Conservation (phyloP, 2,329 filamentous ascomycete species). For the Talaromyces sp. region DNA sequence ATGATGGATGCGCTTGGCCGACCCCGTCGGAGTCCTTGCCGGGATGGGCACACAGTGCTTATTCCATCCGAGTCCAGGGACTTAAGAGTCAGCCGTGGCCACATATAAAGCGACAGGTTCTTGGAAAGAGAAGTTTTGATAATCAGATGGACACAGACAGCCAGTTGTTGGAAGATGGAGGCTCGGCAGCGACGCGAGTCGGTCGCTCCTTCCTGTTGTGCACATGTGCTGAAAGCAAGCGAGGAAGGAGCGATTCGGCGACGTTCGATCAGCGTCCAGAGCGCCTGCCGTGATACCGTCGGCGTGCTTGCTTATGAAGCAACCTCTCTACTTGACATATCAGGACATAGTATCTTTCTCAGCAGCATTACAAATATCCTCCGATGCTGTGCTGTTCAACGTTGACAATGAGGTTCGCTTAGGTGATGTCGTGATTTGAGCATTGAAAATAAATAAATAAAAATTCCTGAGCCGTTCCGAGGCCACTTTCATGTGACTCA, state of each 20-base stretch:
- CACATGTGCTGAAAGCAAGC: background rate
- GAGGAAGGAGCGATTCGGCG: slow-evolving; percentile 8
- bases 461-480: background rate
- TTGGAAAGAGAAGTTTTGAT: background rate
- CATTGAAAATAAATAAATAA: background rate
- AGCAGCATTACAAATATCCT: background rate
- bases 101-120: background rate
- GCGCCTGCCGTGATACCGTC: background rate
- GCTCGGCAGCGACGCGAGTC: background rate
- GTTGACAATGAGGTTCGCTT: background rate
- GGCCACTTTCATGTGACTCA: slow-evolving; percentile 7
- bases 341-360: background rate
- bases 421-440: background rate
- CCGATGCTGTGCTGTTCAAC: background rate
- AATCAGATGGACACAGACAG: background rate
- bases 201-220: background rate
- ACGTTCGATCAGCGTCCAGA: slow-evolving; percentile 15
- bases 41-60: background rate
- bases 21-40: background rate
- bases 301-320: slow-evolving; percentile 10
- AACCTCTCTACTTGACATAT: background rate
- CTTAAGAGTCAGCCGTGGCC: background rate
- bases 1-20: background rate
- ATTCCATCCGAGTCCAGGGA: background rate
- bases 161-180: background rate